Percentiles rank a stretch among this genome's conserved stretches.
Evolutionary conservation across 331 rosid genomes (phyloP).

Genomic region (Pyrus hybrid): DNA sequence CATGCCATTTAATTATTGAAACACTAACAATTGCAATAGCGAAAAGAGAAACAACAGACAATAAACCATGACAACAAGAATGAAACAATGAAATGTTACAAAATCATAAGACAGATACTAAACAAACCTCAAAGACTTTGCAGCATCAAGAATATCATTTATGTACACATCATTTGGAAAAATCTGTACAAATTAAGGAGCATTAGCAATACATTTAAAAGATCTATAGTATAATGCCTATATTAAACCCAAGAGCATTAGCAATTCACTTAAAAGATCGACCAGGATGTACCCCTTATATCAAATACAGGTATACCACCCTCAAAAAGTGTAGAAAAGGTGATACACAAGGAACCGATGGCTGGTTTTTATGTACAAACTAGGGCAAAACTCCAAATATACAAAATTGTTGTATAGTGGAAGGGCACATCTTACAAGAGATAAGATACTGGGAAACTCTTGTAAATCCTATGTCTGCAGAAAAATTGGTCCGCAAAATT

Average conservation of each 20-base stretch:
- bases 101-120: neutral
- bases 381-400: neutral
- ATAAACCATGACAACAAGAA: neutral
- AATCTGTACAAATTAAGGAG: slow-evolving; percentile 42
- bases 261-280: neutral
- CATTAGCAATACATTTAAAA: slow-evolving; percentile 5
- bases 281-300: neutral
- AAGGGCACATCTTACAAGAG: neutral
- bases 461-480: neutral
- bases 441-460: no score
- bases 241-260: neutral
- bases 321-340: neutral
- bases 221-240: neutral
- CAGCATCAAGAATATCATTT: slow-evolving; percentile 54
- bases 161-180: slow-evolving; percentile 67
- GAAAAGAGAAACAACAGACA: neutral
- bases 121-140: slow-evolving; percentile 60
- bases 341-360: neutral
- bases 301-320: neutral
- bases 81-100: neutral
- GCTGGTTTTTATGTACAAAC: neutral
- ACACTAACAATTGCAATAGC: neutral
- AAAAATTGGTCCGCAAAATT: neutral
- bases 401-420: neutral
- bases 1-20: neutral